Conservation (phyloP, 202 grass and related monocot genomes). For the Panicum virgatum region DNA sequence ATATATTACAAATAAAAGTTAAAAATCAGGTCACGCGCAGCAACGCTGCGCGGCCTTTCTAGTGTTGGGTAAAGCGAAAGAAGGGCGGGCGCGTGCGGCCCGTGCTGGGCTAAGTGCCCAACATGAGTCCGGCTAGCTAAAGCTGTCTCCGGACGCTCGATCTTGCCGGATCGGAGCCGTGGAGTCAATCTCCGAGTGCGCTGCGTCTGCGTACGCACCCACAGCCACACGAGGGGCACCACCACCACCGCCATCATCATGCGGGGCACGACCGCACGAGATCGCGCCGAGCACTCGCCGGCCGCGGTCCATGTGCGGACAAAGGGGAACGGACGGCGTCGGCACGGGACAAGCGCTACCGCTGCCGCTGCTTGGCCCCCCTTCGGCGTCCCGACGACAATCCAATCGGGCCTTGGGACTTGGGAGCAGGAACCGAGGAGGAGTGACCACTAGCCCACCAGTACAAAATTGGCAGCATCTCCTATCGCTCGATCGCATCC, state of each 20-base stretch:
- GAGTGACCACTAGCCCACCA: neutral
- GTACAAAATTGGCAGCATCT: constrained; percentile 22
- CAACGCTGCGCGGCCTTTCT: too few species aligned
- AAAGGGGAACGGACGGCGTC: neutral
- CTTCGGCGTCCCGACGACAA: neutral
- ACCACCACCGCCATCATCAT: neutral
- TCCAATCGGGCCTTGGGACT: neutral
- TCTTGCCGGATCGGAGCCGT: too few species aligned
- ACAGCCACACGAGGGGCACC: too few species aligned
- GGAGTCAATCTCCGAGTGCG: too few species aligned
- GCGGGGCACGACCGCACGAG: constrained; percentile 12
- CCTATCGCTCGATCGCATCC: constrained; percentile 25
- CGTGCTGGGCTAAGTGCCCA: too few species aligned
- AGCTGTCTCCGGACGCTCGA: too few species aligned
- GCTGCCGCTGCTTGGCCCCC: neutral
- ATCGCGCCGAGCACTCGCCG: constrained; percentile 6
- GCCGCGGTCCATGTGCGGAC: neutral
- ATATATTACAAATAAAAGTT: too few species aligned
- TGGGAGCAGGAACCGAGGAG: constrained; percentile 19
- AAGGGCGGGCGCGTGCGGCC: too few species aligned
- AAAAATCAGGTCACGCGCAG: too few species aligned
- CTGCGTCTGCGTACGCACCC: too few species aligned
- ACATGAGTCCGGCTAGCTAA: too few species aligned
- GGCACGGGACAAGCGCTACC: neutral
- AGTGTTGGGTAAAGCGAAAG: too few species aligned